Evolutionary conservation across 2,329 filamentous ascomycete genomes (phyloP).

Genomic region (Botrytis porri): DNA sequence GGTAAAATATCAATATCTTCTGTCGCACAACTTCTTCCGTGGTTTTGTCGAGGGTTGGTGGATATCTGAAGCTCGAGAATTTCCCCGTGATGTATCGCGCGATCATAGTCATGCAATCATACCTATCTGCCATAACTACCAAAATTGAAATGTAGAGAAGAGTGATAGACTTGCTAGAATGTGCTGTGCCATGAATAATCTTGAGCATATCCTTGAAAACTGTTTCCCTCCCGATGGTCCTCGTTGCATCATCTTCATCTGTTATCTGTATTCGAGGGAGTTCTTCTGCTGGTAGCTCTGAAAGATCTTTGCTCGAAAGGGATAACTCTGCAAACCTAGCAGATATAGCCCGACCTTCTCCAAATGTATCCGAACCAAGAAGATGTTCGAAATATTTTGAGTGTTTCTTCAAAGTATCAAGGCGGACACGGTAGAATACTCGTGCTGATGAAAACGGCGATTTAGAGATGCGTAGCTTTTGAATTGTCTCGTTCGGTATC

Average conservation of each 20-base stretch:
- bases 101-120: constrained; percentile 60
- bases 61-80: constrained; percentile 52
- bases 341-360: constrained; percentile 57
- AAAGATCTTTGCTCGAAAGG: constrained; percentile 45
- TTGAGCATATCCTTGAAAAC: constrained; percentile 66
- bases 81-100: constrained; percentile 51
- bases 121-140: constrained; percentile 69
- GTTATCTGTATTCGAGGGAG: constrained; percentile 64
- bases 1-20: constrained; percentile 64
- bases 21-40: constrained; percentile 66
- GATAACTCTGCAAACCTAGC: constrained; percentile 51
- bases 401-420: constrained; percentile 53
- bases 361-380: constrained; percentile 59
- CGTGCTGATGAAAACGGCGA: constrained; percentile 30
- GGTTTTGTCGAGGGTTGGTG: constrained; percentile 46
- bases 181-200: constrained; percentile 57
- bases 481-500: constrained; percentile 48
- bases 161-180: constrained; percentile 47
- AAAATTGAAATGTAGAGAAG: constrained; percentile 61
- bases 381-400: constrained; percentile 71
- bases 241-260: constrained; percentile 67
- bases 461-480: constrained; percentile 38
- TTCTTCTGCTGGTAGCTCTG: constrained; percentile 47
- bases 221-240: constrained; percentile 55
- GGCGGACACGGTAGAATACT: constrained; percentile 56